These are phyloP conservation scores for Entamoeba dispar DNA, from an alignment of 208 protist genomes.

Conservation along the genomic window DNA sequence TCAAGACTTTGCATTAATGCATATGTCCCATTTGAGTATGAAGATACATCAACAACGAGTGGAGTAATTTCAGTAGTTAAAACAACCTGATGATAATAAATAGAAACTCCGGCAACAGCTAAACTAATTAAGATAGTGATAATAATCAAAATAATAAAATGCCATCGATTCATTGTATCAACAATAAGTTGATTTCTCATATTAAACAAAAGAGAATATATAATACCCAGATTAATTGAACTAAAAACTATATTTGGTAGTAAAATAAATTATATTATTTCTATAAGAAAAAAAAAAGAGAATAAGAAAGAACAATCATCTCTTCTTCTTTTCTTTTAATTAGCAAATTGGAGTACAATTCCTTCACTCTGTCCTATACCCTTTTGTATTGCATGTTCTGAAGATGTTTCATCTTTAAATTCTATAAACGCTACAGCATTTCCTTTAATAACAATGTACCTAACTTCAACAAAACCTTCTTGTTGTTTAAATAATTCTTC, in stretches of 20 bases:
- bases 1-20: background rate
- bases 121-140: background rate
- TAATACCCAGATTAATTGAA: too few relatives aligned
- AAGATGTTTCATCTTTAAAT: background rate
- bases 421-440: background rate
- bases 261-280: too few relatives aligned
- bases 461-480: background rate
- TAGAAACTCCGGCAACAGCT: background rate
- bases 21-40: background rate
- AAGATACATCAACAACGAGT: background rate
- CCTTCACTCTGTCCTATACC: too few relatives aligned
- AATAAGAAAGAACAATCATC: too few relatives aligned
- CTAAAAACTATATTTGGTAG: too few relatives aligned
- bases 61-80: background rate
- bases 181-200: background rate
- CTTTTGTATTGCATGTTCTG: background rate
- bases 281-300: too few relatives aligned
- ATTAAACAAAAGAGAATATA: too few relatives aligned
- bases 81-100: background rate
- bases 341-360: too few relatives aligned
- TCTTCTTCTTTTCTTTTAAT: too few relatives aligned
- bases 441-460: background rate
- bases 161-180: background rate
- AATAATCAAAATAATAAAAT: background rate
- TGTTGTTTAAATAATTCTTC: background rate